Percentiles rank a stretch among this genome's conserved stretches.
These are phyloP conservation scores for Plectosphaerella sp. DNA, from an alignment of 2,329 filamentous ascomycete species.

Conservation along the genomic window DNA sequence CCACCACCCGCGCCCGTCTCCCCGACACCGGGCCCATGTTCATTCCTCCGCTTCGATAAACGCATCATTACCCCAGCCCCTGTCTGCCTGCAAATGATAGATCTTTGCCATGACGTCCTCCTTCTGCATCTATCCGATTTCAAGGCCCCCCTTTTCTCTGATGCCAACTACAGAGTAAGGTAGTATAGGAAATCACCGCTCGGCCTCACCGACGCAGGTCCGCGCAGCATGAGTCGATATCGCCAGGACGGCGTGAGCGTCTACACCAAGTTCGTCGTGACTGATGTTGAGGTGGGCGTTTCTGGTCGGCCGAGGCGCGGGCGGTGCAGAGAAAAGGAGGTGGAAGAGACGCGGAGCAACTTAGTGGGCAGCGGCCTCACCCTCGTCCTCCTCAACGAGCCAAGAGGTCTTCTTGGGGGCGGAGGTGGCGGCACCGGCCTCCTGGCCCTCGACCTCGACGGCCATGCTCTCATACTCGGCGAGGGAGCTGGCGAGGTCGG, in stretches of 20 bases:
- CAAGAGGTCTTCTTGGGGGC: constrained; percentile 46
- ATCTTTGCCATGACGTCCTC: not conserved
- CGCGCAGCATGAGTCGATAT: no score
- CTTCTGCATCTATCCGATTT: no score
- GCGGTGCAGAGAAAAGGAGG: not conserved
- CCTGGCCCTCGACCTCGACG: constrained; percentile 90
- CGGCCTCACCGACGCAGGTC: no score
- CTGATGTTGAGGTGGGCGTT: no score
- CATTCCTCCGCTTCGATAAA: not conserved
- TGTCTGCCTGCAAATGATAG: not conserved
- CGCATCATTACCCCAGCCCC: not conserved
- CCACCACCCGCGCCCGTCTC: not conserved
- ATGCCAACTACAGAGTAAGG: no score
- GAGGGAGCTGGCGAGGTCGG: constrained; percentile 85
- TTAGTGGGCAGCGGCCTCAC: constrained; percentile 42
- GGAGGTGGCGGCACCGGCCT: constrained; percentile 54
- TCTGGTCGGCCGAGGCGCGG: not conserved
- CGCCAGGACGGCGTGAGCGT: no score
- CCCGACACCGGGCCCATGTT: not conserved
- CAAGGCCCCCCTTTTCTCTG: no score
- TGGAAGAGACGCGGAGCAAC: not conserved
- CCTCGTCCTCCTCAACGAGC: constrained; percentile 73
- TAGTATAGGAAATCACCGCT: no score
- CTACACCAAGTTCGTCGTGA: no score
- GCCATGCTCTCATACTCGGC: constrained; percentile 92